Evolutionary conservation across 192 early-diverging fungal species (phyloP), one percentile per base, ranked within the genome.

Genomic region (Geranomyces variabilis): DNA sequence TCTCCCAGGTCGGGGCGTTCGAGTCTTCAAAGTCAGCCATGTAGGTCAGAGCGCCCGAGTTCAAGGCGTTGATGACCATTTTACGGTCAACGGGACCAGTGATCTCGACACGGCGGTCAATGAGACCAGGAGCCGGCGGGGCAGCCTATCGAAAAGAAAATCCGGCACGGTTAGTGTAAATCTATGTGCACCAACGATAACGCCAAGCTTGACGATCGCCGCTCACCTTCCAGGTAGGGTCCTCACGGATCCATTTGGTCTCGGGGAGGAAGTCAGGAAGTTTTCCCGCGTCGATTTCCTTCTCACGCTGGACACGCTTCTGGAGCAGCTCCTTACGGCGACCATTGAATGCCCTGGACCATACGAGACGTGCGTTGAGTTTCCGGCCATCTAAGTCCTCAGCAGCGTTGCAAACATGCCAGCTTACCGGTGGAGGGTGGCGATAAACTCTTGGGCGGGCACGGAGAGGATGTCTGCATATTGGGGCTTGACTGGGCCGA

Each of bases 1-100:
- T 96, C 68, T 92, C 90, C 95, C 95, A 98, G n/a, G 95, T 96
- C 43, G 96, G 96, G 19, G 93, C 88, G 83, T 91, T 96, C 24
- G 96, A 98, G 84, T 98, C 96, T 77, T 98, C 96, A 78, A 98
- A 96, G 81, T 98, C 96, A 34, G 96, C 96, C 96, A 98, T 98
- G 80, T 93, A 98, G 34, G 95, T 96, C 66, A 83, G 82, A 33
- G 96, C 92, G 3, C 92, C 95, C 28, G 93, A 92, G 86, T 96
- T 98, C 74, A 98, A 88, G 48, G 96, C 96, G 73, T 98, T 98
- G 83, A 98, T 98, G 76, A 98, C 95, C 96, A 98, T 98, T 83
- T 98, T 98, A 77, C 96, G 90, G 83, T 96, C 94, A 49, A 96
- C 94, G 8, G 96, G 96, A 26, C 96, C 94, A 47, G 94, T 98